Percentiles rank a stretch among this genome's conserved stretches.
Evolutionary conservation across 1,284 basidiomycete genomes (phyloP).

Genomic region (Trichosporon ovoides): DNA sequence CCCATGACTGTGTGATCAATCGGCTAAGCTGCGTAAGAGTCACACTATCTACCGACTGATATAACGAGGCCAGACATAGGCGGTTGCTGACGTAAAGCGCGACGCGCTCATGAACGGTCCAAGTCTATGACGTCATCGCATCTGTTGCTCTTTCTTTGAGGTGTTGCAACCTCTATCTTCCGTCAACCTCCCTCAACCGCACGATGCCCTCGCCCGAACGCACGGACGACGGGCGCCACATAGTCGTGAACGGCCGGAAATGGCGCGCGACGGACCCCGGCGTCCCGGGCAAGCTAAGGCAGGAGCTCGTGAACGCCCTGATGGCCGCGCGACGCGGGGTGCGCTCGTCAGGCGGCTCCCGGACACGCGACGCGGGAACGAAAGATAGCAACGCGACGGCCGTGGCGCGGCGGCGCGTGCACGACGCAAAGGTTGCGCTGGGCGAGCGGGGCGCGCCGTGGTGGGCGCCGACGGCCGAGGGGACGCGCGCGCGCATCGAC

Average conservation of each 20-base stretch:
- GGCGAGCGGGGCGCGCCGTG: not conserved
- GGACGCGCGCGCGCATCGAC: not conserved
- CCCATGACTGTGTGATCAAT: constrained; percentile 6
- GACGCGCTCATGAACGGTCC: not conserved
- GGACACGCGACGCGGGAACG: too few species aligned
- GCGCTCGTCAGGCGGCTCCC: not conserved
- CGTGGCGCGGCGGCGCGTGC: not conserved
- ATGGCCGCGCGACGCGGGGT: constrained; percentile 1
- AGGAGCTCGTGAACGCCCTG: not conserved
- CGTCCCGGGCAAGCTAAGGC: not conserved
- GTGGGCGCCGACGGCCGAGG: not conserved
- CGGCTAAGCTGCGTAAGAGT: not conserved
- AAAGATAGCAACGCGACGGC: too few species aligned
- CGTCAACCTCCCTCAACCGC: too few species aligned
- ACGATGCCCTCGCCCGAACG: not conserved
- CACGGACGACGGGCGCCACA: not conserved
- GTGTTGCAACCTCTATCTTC: too few species aligned
- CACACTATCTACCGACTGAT: constrained; percentile 7
- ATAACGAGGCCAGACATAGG: not conserved
- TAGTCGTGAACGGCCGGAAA: not conserved
- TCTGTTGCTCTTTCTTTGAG: too few species aligned
- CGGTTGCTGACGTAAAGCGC: not conserved
- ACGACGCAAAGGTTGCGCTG: constrained; percentile 2
- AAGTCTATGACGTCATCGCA: too few species aligned
- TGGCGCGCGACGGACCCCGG: constrained; percentile 3